Evolutionary conservation across 2,329 filamentous ascomycete species (phyloP).

Genomic region (Moelleriella libera): DNA sequence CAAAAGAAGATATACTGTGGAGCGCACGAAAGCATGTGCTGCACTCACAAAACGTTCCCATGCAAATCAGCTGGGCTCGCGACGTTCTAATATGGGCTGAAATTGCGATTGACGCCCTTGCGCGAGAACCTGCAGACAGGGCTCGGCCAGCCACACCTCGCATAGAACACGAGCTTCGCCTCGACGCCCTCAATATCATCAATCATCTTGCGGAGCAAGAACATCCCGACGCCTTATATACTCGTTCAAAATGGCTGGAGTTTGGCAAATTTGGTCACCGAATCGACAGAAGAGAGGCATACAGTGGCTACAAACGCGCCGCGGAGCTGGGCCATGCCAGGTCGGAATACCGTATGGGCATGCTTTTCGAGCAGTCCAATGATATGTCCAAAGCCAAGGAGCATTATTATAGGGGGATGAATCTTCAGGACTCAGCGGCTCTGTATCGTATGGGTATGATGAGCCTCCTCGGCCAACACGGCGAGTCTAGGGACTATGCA

Average conservation of each 20-base stretch:
- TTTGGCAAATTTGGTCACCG: slow-evolving; percentile 92
- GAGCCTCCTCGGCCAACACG: slow-evolving; percentile 86
- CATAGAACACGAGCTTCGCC: slow-evolving; percentile 73
- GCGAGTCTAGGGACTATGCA: slow-evolving; percentile 68
- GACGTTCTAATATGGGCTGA: slow-evolving; percentile 85
- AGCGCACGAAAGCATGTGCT: slow-evolving; percentile 71
- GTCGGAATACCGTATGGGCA: slow-evolving; percentile 93
- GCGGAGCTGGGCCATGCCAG: slow-evolving; percentile 74
- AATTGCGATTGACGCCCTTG: slow-evolving; percentile 62
- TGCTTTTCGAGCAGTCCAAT: slow-evolving; percentile 94
- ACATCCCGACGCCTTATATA: slow-evolving; percentile 88
- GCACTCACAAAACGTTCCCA: slow-evolving; percentile 86
- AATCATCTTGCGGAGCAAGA: slow-evolving; percentile 79
- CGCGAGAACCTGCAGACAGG: slow-evolving; percentile 40
- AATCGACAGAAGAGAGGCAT: slow-evolving; percentile 89
- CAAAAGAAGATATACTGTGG: slow-evolving; percentile 82
- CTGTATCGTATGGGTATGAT: slow-evolving; percentile 90
- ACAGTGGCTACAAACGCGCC: slow-evolving; percentile 72
- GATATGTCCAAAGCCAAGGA: slow-evolving; percentile 82
- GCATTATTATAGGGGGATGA: slow-evolving; percentile 76
- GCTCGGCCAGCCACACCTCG: slow-evolving; percentile 65
- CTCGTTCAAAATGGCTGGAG: slow-evolving; percentile 92
- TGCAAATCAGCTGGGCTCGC: slow-evolving; percentile 94
- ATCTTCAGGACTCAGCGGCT: slow-evolving; percentile 74
- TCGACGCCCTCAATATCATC: slow-evolving; percentile 86